Conservation (phyloP, 345 rosid species). For the Salix caprea region DNA sequence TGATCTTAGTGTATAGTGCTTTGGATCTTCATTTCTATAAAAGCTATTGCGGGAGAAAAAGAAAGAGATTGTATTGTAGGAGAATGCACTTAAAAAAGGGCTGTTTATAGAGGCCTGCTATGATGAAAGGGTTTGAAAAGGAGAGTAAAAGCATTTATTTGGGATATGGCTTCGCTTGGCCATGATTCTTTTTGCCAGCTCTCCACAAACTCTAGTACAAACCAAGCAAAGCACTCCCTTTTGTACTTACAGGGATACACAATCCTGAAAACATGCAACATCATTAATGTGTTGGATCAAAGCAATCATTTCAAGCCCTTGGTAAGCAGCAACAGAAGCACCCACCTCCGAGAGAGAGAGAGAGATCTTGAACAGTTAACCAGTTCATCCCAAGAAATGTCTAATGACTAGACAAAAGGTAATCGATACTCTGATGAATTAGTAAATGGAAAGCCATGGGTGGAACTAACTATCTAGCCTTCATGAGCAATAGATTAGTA, state of each 20-base stretch:
- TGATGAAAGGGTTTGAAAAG: constrained; percentile 15
- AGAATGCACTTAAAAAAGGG: constrained; percentile 4
- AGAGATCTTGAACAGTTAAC: background rate
- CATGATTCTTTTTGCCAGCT: constrained; percentile 1
- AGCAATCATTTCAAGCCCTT: constrained; percentile 4
- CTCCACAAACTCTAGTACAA: constrained; percentile 12
- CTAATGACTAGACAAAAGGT: background rate
- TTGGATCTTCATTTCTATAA: constrained; percentile 9
- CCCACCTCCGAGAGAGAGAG: background rate
- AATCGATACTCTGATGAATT: background rate
- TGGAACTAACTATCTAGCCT: background rate
- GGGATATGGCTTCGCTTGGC: background rate
- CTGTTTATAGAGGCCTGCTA: constrained; percentile 5
- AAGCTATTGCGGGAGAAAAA: background rate
- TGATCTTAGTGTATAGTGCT: constrained; percentile 20
- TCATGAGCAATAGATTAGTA: background rate
- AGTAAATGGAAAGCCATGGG: background rate
- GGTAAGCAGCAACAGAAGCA: constrained; percentile 22
- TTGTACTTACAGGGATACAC: constrained; percentile 21
- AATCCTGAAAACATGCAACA: constrained; percentile 18
- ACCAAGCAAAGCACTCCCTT: constrained; percentile 24
- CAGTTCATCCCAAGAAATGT: background rate
- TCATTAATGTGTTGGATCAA: constrained; percentile 4
- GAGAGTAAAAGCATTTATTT: constrained; percentile 6
- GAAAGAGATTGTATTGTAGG: background rate